Base-by-base conservation (phyloP, 2,329 filamentous ascomycete species). In the Boeremia lycopersici region DNA sequence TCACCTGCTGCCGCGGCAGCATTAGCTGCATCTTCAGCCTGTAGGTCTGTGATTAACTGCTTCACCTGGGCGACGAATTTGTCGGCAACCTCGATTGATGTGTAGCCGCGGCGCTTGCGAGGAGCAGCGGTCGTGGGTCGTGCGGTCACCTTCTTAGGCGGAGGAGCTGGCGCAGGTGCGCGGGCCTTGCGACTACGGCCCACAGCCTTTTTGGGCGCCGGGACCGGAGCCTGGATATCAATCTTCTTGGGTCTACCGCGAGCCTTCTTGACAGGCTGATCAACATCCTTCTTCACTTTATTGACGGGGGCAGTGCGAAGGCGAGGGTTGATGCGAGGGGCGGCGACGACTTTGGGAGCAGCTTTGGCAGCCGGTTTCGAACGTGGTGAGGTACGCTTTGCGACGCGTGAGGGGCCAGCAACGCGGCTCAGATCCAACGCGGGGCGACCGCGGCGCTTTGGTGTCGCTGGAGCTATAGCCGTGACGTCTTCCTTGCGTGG, bases 21-120 rank as follows among this genome's bases (percentile, higher is more conserved):
- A 13, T 48, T 45, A 9, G 52, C 50, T 13, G 34, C 55, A 31
- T 53, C 59, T 10, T 42, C 59, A 31, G 51, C 59, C 11, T 58
- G 48, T 8, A 66, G 57, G 0, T 61, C 51, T 12, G 56, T 38
- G 2, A 68, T 48, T 19, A 55, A 53, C 15, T 60, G 60, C 33
- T 59, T 31, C 2, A 69, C 36, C n/a, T 61, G 60, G 6, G 60
- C 52, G 2, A 36, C 60, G 38, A 62, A 67, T 45, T 59, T 66
- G 42, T 71, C 65, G 1, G 65, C 64, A 8, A 72, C 58, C n/a
- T 71, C 65, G n/a, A 70, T 35, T 1, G 55, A 30, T 1, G 66
- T 68, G 47, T 63, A 63, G 25, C 69, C 68, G 15, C 66, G 60
- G 34, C 64, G 61, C 53, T 70, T 70, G 40, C 68, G 68, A 30